phyloP scores from a whole-genome alignment of 768 basidiomycete genomes.

The Boletus tomentosulus region DNA sequence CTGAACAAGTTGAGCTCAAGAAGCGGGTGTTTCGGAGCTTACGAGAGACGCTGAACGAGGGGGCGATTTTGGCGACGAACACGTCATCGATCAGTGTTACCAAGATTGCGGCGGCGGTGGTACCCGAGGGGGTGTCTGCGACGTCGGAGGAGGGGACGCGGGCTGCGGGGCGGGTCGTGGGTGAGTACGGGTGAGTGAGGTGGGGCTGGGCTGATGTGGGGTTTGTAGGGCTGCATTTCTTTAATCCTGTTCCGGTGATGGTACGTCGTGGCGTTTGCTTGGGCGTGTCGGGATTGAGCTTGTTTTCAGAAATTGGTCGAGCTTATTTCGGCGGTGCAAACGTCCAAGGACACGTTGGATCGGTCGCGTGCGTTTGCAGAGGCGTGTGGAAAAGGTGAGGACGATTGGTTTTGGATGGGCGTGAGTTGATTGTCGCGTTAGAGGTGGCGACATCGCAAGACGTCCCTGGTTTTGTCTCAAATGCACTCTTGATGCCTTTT shows the following conservation, averaged over 20 bases:
- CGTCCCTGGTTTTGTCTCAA: slow-evolving; percentile 93
- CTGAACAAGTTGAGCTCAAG: slow-evolving; percentile 79
- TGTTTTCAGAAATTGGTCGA: slow-evolving; percentile 81
- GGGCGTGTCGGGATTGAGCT: background rate
- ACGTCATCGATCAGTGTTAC: slow-evolving; percentile 95
- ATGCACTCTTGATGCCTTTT: slow-evolving; percentile 94
- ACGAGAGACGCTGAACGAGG: slow-evolving; percentile 60
- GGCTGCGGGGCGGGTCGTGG: slow-evolving; percentile 75
- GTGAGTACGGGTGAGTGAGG: slow-evolving; percentile 35
- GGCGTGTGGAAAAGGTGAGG: slow-evolving; percentile 82
- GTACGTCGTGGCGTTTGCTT: slow-evolving; percentile 37
- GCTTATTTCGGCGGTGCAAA: slow-evolving; percentile 90
- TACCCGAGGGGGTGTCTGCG: slow-evolving; percentile 53
- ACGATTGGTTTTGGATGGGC: background rate
- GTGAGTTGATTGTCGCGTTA: slow-evolving; percentile 27
- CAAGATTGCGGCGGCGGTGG: slow-evolving; percentile 81
- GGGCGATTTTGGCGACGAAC: slow-evolving; percentile 84
- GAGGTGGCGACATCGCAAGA: slow-evolving; percentile 90
- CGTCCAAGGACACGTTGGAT: slow-evolving; percentile 68
- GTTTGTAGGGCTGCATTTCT: slow-evolving; percentile 77
- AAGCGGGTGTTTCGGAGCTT: slow-evolving; percentile 70
- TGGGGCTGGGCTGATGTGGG: background rate
- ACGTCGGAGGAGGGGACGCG: slow-evolving; percentile 60
- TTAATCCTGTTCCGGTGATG: slow-evolving; percentile 98
- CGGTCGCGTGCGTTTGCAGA: slow-evolving; percentile 76